Percentiles rank a stretch among this genome's conserved stretches.
Evolutionary conservation across 441 rosid genomes (phyloP).

Genomic region (Adansonia madagascariensis): DNA sequence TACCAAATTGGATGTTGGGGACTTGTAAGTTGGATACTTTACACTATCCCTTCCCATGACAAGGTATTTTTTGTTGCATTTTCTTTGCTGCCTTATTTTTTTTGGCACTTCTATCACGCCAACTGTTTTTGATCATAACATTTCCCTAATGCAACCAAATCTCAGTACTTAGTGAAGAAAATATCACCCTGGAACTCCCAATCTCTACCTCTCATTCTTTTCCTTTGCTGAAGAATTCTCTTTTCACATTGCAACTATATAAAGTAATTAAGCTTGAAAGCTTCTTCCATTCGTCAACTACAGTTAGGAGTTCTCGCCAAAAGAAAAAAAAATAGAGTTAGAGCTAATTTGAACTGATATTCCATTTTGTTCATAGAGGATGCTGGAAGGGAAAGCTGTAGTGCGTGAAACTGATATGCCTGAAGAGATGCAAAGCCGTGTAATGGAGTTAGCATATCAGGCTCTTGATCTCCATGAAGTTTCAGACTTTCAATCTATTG

Average conservation of each 20-base stretch:
- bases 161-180: neutral
- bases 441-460: slow-evolving; percentile 51
- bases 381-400: slow-evolving; percentile 56
- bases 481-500: slow-evolving; percentile 54
- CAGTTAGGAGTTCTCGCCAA: no score
- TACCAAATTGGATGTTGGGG: slow-evolving; percentile 1
- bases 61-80: slow-evolving; percentile 29
- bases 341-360: neutral
- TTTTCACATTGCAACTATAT: slow-evolving; percentile 14
- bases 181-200: neutral
- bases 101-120: slow-evolving; percentile 7
- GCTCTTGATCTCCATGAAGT: slow-evolving; percentile 57
- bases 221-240: neutral
- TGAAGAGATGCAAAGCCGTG: slow-evolving; percentile 45
- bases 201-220: slow-evolving; percentile 25
- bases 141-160: slow-evolving; percentile 9
- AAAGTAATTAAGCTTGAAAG: neutral
- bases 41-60: neutral
- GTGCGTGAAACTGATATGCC: slow-evolving; percentile 56
- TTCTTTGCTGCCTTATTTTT: neutral
- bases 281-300: slow-evolving; percentile 7
- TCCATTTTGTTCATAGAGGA: slow-evolving; percentile 17
- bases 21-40: slow-evolving; percentile 5
- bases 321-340: neutral
- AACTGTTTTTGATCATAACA: neutral